Percentiles rank a stretch among this genome's conserved stretches.
phyloP scores from a whole-genome alignment of 2,329 filamentous ascomycete species.

The Biscogniauxia marginata region DNA sequence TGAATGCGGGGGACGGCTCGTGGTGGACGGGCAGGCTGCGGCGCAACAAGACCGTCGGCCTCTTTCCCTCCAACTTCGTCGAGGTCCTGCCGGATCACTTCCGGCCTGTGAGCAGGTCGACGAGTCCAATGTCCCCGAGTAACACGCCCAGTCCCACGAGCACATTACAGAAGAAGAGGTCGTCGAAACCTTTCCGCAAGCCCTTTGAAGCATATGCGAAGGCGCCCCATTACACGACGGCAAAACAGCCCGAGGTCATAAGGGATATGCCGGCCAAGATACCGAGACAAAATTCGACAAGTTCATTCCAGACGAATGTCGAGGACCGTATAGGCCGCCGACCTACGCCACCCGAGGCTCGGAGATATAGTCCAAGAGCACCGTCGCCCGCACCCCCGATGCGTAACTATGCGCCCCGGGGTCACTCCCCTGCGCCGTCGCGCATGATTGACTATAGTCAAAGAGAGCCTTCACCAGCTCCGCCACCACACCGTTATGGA shows the following conservation, averaged over 20 bases:
- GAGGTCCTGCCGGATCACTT: slow-evolving; percentile 83
- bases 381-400: slow-evolving; percentile 30
- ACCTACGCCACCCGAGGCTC: slow-evolving; percentile 23
- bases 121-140: slow-evolving; percentile 58
- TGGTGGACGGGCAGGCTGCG: slow-evolving; percentile 97
- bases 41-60: slow-evolving; percentile 83
- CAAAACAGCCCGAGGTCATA: slow-evolving; percentile 59
- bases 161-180: slow-evolving; percentile 57
- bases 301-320: slow-evolving; percentile 34
- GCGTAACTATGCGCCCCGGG: slow-evolving; percentile 26
- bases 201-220: slow-evolving; percentile 67
- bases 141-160: slow-evolving; percentile 54
- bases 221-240: slow-evolving; percentile 64
- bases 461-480: slow-evolving; percentile 40
- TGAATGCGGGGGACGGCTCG: slow-evolving; percentile 94
- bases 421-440: slow-evolving; percentile 37
- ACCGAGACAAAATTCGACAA: slow-evolving; percentile 42
- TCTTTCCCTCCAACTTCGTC: slow-evolving; percentile 98
- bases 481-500: slow-evolving; percentile 27
- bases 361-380: slow-evolving; percentile 21
- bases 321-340: slow-evolving; percentile 17
- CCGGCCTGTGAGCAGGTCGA: slow-evolving; percentile 66
- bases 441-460: slow-evolving; percentile 33
- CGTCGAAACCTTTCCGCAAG: slow-evolving; percentile 59
- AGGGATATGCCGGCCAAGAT: slow-evolving; percentile 37